Conservation (phyloP, 805 yeast species). For the Saturnispora sekii region DNA sequence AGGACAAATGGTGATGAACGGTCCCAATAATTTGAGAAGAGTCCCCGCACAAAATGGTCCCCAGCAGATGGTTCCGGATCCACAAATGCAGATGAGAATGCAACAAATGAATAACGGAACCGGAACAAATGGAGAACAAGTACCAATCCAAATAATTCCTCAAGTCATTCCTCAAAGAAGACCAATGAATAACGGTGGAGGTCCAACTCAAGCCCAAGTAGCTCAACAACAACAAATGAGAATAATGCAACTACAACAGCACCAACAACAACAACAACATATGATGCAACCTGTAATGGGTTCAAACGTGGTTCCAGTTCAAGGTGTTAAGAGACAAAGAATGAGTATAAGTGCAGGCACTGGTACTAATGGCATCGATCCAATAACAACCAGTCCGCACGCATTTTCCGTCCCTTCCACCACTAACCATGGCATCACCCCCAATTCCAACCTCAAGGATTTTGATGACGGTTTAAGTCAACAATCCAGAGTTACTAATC, state of each 20-base stretch:
- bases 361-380: conserved; percentile 12
- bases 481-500: conserved; percentile 5
- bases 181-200: background rate
- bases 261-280: conserved; percentile 14
- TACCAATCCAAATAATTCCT: conserved; percentile 3
- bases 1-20: conserved; percentile 2
- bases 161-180: conserved; percentile 4
- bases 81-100: conserved; percentile 11
- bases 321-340: conserved; percentile 13
- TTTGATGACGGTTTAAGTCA: conserved; percentile 59
- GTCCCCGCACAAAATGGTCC: conserved; percentile 2
- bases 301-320: conserved; percentile 13
- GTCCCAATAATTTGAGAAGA: conserved; percentile 3
- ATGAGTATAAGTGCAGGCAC: conserved; percentile 14
- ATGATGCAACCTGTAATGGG: conserved; percentile 13
- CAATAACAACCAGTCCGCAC: conserved; percentile 12
- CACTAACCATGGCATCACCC: conserved; percentile 4
- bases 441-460: conserved; percentile 40
- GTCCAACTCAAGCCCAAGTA: conserved; percentile 5
- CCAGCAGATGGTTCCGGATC: conserved; percentile 5
- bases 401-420: conserved; percentile 15
- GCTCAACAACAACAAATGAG: conserved; percentile 7
- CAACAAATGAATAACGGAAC: conserved; percentile 2
- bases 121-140: background rate
- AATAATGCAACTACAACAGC: conserved; percentile 4